These are phyloP conservation scores for Pythium rhizo-oryzae DNA, from an alignment of 352 stramenopile species.

Conservation along the genomic window DNA sequence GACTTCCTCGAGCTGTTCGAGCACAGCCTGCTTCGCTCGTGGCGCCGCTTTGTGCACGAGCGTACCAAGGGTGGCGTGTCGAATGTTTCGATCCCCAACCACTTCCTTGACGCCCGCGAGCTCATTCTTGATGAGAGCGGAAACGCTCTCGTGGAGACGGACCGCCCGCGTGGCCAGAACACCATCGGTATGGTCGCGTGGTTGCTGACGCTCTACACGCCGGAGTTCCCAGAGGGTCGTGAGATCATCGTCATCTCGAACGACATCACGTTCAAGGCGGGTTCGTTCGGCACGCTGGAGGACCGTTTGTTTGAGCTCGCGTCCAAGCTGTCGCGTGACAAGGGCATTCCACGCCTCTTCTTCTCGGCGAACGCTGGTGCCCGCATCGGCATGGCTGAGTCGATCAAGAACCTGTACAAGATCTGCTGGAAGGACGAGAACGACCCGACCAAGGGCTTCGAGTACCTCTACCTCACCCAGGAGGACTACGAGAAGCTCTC, in stretches of 20 bases:
- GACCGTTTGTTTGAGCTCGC: slow-evolving; percentile 99
- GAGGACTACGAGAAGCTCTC: slow-evolving; percentile 95
- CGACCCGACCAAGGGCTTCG: slow-evolving; percentile 98
- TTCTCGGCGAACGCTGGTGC: slow-evolving; percentile 99
- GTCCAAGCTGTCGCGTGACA: slow-evolving; percentile 94
- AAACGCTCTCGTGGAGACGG: slow-evolving; percentile 55
- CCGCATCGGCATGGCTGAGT: slow-evolving; percentile 98
- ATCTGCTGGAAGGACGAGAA: slow-evolving; percentile 97
- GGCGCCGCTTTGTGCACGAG: slow-evolving; percentile 90
- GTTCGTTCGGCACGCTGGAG: slow-evolving; percentile 99
- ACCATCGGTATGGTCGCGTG: slow-evolving; percentile 99
- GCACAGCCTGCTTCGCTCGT: slow-evolving; percentile 94
- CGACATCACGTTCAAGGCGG: slow-evolving; percentile 99
- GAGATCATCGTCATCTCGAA: slow-evolving; percentile 99
- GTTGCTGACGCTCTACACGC: slow-evolving; percentile 97
- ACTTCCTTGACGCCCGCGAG: slow-evolving; percentile 94
- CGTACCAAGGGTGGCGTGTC: slow-evolving; percentile 61
- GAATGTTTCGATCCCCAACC: slow-evolving; percentile 81
- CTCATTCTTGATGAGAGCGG: slow-evolving; percentile 91
- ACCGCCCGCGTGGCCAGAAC: slow-evolving; percentile 94
- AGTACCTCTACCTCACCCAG: slow-evolving; percentile 98
- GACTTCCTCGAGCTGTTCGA: slow-evolving; percentile 99
- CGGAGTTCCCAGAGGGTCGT: slow-evolving; percentile 96
- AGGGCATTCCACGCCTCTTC: slow-evolving; percentile 96
- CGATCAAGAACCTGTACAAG: slow-evolving; percentile 98